These are phyloP conservation scores for Puccinia horiana DNA, from an alignment of 1,284 basidiomycete species.

Conservation along the genomic window DNA sequence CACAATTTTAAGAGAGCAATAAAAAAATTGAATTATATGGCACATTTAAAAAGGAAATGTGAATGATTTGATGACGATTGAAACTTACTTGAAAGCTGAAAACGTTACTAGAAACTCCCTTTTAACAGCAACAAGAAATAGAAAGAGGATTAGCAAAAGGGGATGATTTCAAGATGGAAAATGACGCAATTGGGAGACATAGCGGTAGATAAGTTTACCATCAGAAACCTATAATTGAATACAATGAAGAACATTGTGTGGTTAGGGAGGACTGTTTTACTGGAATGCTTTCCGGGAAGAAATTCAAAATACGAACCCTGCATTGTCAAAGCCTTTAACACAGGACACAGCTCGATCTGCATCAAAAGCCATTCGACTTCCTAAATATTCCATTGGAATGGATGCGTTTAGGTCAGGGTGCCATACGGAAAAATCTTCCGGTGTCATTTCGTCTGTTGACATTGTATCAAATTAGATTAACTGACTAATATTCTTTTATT, in stretches of 20 bases:
- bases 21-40: not conserved
- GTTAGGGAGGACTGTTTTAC: not conserved
- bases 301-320: slow-evolving; percentile 30
- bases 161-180: not conserved
- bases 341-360: slow-evolving; percentile 28
- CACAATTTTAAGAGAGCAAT: not conserved
- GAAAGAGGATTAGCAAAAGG: not conserved
- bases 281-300: not conserved
- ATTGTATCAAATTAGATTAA: not conserved
- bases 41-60: not conserved
- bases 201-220: not conserved
- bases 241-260: not conserved
- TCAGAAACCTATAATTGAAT: slow-evolving; percentile 21
- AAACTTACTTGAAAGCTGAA: slow-evolving; percentile 45
- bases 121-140: not conserved
- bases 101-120: slow-evolving; percentile 43
- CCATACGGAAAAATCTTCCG: slow-evolving; percentile 48
- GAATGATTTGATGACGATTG: not conserved
- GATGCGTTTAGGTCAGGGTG: slow-evolving; percentile 45
- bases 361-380: not conserved
- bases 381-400: slow-evolving; percentile 39
- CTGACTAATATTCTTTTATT: not conserved
- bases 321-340: slow-evolving; percentile 44
- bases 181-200: not conserved
- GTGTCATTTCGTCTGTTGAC: slow-evolving; percentile 36